Conservation (phyloP, 306 rosid species). For the Casuarina cunninghamiana region DNA sequence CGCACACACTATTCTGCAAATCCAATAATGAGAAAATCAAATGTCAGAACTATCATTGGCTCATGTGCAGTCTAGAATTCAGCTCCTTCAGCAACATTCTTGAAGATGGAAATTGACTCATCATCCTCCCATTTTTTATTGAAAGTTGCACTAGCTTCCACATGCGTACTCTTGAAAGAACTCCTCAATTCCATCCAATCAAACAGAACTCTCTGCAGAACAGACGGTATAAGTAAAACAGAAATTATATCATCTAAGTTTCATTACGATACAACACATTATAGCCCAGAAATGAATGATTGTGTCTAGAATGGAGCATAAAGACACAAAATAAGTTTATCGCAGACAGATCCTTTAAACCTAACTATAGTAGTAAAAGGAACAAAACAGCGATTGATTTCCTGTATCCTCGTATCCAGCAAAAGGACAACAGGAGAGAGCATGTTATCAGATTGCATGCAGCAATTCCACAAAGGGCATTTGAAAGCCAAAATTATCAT, state of each 20-base stretch:
- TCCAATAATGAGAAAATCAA: neutral
- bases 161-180: neutral
- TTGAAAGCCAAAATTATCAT: neutral
- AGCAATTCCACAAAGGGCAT: neutral
- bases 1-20: neutral
- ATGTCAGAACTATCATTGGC: neutral
- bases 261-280: neutral
- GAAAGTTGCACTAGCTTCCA: neutral
- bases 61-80: neutral
- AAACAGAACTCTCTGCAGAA: neutral
- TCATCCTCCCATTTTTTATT: neutral
- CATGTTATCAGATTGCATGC: neutral
- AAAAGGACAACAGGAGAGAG: neutral
- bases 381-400: neutral
- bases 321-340: neutral
- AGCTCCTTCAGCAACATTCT: neutral
- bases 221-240: neutral
- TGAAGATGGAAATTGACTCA: neutral
- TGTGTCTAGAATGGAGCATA: neutral
- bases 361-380: neutral
- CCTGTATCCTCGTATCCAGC: neutral
- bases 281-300: neutral
- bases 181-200: conserved; percentile 7
- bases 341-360: neutral
- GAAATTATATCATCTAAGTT: neutral